Base-by-base conservation (phyloP, 257 asterid genomes). In the Lithospermum erythrorhizon region DNA sequence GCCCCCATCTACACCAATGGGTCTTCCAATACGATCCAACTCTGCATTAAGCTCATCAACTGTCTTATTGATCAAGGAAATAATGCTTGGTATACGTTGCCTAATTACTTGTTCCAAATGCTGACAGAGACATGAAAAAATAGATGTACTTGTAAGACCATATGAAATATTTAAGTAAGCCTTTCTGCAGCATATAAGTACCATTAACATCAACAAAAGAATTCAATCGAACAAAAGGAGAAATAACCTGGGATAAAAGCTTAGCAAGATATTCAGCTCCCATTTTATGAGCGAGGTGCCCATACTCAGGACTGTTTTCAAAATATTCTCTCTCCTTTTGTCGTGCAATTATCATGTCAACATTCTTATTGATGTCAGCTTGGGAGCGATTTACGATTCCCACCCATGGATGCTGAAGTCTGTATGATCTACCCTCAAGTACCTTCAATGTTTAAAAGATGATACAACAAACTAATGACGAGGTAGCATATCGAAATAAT, bases 331-430 rank as follows among this genome's bases (percentile, higher is more conserved):
- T 75, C 75, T 90, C 98, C 72, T 85, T 87, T 52, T 81, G 87
- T 64, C 98, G 89, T 57, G 98, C 98, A 65, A 64, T 59, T 61
- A 68, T 62, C 98, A 90, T 90, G 90, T 87, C 77, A 53, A 90
- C 95, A 58, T 85, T 87, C 81, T 87, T 90, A 70, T 87, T 87
- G 68, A 90, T 90, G 68, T 90, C 97, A 76, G 96, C 97, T 75
- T 90, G 97, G 61, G 98, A 90, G 61, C 98, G 96, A 70, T 90
- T 90, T 64, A 90, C 96, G 32, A 90, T 79, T 70, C 98, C 98
- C 37, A 90, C 98, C 98, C 98, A 90, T 56, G 98, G 98, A 76
- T 90, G 89, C 68, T 75, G 80, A 76, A 90, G 96, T 77, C 82
- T 87, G 80, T 90, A 90, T 20, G 96, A 54, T 79, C 87, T 84